Evolutionary conservation across 768 basidiomycete genomes (phyloP), one percentile per base, ranked within the genome.

Genomic region (Termitomyces sp.): DNA sequence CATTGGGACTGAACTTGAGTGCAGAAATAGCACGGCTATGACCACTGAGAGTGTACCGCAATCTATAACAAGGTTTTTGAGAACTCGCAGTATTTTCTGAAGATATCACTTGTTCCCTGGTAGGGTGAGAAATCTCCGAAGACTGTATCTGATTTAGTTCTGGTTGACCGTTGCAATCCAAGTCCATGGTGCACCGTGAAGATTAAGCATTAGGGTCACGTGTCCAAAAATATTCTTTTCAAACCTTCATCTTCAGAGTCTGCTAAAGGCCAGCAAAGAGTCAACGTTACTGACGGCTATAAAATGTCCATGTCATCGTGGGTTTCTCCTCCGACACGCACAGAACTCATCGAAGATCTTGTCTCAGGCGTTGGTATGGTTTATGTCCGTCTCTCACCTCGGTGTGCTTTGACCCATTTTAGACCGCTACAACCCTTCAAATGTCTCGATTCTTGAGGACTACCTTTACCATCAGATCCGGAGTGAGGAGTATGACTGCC

Each of bases 371-470:
- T 94, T 48, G 92, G 92, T 91, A 90, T 72, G 51, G 37, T n/a
- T 52, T 47, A 12, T 33, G 20, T 16, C 49, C 24, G 33, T 46
- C 46, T 41, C 7, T 15, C 54, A 31, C 39, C 58, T 18, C 41
- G 51, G 54, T 39, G 52, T 29, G 57, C 57, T 51, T 53, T 51
- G 31, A 51, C 9, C 57, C 55, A 46, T 49, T 6, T 57, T 47
- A 97, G 96, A 98, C 78, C 88, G 96, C 58, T 98, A 98, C 74
- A 98, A 98, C 75, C 96, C 96, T 44, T 87, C 88, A 53, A 98
- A 98, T 71, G 86, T 96, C 58, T 79, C 85, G 37, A 90, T 94
- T 63, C 86, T 98, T 58, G 96, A 98, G 74, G 96, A 98, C 70
- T 98, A 98, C 75, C 85, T 98, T 59, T 92, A 92, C 72, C 88